Conservation (phyloP, 768 basidiomycete genomes). For the Leucosporidium scottii region DNA sequence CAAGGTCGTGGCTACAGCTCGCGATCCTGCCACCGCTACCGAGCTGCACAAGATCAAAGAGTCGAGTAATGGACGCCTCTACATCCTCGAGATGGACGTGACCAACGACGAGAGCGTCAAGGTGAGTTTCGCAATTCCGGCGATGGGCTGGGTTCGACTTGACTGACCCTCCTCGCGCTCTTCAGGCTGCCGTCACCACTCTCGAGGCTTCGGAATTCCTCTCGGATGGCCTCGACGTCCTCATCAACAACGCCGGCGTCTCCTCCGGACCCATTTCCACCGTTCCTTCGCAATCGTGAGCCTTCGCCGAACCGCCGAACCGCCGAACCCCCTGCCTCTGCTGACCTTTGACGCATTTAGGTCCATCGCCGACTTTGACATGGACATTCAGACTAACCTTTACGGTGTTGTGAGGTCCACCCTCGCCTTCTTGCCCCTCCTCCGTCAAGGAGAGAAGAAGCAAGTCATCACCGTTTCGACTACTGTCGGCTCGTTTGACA, state of each 20-base stretch:
- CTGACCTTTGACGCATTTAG: background rate
- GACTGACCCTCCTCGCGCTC: too few relatives aligned
- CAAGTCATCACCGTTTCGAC: constrained; percentile 17
- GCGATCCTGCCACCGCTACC: constrained; percentile 33
- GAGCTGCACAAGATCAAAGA: constrained; percentile 26
- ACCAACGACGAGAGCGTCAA: constrained; percentile 39
- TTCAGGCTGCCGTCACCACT: constrained; percentile 24
- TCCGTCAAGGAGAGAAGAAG: constrained; percentile 29
- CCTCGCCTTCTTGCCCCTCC: constrained; percentile 46
- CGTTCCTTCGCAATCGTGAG: too few relatives aligned
- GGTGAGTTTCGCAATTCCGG: too few relatives aligned
- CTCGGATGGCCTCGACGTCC: constrained; percentile 10
- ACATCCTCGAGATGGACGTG: constrained; percentile 45
- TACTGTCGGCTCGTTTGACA: constrained; percentile 6
- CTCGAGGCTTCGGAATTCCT: constrained; percentile 21
- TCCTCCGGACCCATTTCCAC: background rate
- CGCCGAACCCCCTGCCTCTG: too few relatives aligned
- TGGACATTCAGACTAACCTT: constrained; percentile 39
- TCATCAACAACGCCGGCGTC: constrained; percentile 30
- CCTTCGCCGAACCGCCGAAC: too few relatives aligned
- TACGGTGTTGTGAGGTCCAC: constrained; percentile 43
- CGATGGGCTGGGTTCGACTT: too few relatives aligned
- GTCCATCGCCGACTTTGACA: background rate
- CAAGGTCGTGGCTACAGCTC: constrained; percentile 39
- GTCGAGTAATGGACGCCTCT: constrained; percentile 38